Base-by-base conservation (phyloP, 805 yeast genomes). In the Metschnikowia sp. region DNA sequence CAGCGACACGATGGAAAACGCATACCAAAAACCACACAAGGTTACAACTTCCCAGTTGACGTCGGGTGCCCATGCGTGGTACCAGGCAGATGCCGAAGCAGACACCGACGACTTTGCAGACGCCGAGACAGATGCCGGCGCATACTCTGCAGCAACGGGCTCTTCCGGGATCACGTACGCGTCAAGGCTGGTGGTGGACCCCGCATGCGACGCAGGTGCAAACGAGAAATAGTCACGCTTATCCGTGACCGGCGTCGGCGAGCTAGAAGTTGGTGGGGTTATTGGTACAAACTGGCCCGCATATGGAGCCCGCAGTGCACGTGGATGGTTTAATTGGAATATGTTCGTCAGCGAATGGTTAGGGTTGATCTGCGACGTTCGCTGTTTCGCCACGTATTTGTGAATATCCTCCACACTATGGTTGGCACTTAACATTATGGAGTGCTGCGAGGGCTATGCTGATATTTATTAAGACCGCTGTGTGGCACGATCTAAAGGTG, bases 1-100 rank as follows among this genome's bases (percentile, higher is more conserved):
- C 55, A 84, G 85, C 2, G 96, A 86, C 8, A 91, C 66, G 9
- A 95, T 91, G 31, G 95, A 84, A 9, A 84, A 72, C 30, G 81
- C 60, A 68, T 92, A 92, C 98, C 98, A 92, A 33, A 76, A 58
- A 8, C 77, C 61, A 64, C 98, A 92, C 32, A 87, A 65, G 8
- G 55, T 39, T 3, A 63, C 36, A 26, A 53, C 56, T 34, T 51
- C 51, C 46, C 47, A 28, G 37, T 49, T 48, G 34, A 55, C 19
- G 4, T 48, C 42, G 13, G 58, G 58, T 6, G 50, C 32, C 48
- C 38, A 41, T 13, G 29, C 40, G 12, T 30, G 36, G 34, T 28
- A 26, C 54, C 54, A 50, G 4, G 41, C 32, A n/a, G 18, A 8
- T 1, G 40, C 30, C 2, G 45, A 18, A 6, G 38, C 40, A 11